A percentile compares a stretch with the other conserved stretches of the same genome.
Conservation (phyloP, 768 basidiomycete species). For the Boletus subparvulus region DNA sequence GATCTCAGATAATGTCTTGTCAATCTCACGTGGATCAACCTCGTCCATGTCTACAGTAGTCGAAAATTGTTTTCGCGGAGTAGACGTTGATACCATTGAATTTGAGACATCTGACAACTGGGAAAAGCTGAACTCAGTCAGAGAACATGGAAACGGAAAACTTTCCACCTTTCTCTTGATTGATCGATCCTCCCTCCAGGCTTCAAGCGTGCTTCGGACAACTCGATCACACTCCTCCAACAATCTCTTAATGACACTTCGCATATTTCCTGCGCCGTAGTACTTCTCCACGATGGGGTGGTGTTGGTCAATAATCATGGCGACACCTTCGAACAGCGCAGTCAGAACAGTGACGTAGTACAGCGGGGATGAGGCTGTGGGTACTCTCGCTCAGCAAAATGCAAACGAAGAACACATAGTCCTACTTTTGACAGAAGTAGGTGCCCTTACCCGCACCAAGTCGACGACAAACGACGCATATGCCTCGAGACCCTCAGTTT, state of each 20-base stretch:
- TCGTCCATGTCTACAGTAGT: constrained; percentile 46
- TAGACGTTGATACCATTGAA: constrained; percentile 35
- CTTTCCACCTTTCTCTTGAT: constrained; percentile 71
- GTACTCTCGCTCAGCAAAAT: constrained; percentile 5
- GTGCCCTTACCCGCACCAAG: constrained; percentile 75
- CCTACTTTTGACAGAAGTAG: constrained; percentile 80
- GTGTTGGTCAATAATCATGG: constrained; percentile 95
- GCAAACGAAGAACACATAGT: constrained; percentile 6
- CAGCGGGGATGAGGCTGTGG: constrained; percentile 81
- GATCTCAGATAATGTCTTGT: constrained; percentile 84
- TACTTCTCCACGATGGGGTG: constrained; percentile 98
- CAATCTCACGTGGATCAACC: constrained; percentile 87
- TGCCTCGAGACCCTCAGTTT: constrained; percentile 84
- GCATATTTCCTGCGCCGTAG: constrained; percentile 90
- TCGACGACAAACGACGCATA: constrained; percentile 94
- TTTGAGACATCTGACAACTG: constrained; percentile 52
- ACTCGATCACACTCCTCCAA: constrained; percentile 87
- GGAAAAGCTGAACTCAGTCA: neutral
- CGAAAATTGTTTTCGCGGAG: constrained; percentile 33
- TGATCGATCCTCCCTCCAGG: constrained; percentile 90
- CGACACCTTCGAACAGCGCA: constrained; percentile 91
- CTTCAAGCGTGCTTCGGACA: constrained; percentile 66
- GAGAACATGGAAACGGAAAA: neutral
- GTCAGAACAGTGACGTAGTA: constrained; percentile 92
- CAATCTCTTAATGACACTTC: constrained; percentile 67